Base-by-base conservation (phyloP, 2,329 filamentous ascomycete genomes). In the Aspergillus piperis region DNA sequence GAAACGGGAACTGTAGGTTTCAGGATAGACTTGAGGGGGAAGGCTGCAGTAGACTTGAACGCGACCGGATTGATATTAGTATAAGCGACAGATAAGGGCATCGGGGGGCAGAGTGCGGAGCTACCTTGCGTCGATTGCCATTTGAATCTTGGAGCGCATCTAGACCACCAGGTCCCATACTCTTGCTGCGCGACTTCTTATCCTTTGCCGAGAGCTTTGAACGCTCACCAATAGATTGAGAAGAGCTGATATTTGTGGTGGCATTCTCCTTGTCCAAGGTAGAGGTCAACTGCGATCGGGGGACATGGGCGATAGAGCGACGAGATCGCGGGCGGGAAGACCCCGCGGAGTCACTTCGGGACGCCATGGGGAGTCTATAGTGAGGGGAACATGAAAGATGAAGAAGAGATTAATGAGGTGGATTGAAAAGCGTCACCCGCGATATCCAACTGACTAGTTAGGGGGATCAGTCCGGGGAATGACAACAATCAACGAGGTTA, bases 101-200 rank as follows among this genome's bases (percentile, higher is more conserved):
- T 54, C 23, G 55, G 51, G 38, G 48, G 55, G 39, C 8, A 49
- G 36, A 54, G 36, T n/a, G 41, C 60, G 48, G 32, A 68, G 82
- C 71, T 84, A 95, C 92, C 80, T 92, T 90, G 75, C 90, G 86
- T 69, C 90, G 83, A 74, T 96, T 96, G 36, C 90, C 91, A 71
- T 83, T 86, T 48, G 84, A 85, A 71, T 89, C 84, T 75, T 90
- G 92, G 58, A 96, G 82, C 59, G 89, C 88, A 81, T 96, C 92
- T 49, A 96, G 78, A 25, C 93, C 92, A 54, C 94, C 95, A 15
- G 95, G 94, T 2, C 95, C 95, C 67, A 99, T 88, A 78, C 94
- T 98, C 82, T 97, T 98, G 78, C 94, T 97, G 66, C 95, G 88
- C 60, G 89, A 90, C 78, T 92, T 94, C 79, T 83, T 83, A 41